These are phyloP conservation scores for Cicer yamashitae DNA, from an alignment of 306 rosid genomes.

Conservation along the genomic window DNA sequence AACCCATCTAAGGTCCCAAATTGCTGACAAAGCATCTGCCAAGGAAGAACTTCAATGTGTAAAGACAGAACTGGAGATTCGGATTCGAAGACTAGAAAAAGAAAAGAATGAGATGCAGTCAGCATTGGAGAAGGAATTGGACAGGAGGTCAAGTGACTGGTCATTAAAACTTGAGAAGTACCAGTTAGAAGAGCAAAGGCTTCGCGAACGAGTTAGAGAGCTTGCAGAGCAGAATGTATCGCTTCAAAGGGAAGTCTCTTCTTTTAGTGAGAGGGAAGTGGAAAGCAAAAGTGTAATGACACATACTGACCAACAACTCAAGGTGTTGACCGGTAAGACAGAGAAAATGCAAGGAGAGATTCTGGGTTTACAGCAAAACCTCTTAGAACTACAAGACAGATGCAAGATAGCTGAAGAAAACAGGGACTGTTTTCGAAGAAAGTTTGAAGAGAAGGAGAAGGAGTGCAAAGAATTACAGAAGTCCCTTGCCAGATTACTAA, in stretches of 20 bases:
- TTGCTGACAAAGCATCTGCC: constrained; percentile 73
- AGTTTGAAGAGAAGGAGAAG: constrained; percentile 76
- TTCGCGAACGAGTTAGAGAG: constrained; percentile 95
- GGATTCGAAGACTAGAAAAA: constrained; percentile 69
- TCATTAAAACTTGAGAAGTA: constrained; percentile 87
- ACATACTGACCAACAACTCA: constrained; percentile 64
- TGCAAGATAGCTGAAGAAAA: constrained; percentile 64
- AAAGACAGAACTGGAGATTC: constrained; percentile 67
- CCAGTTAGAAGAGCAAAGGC: constrained; percentile 87
- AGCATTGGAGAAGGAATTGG: constrained; percentile 87
- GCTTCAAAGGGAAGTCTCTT: constrained; percentile 87
- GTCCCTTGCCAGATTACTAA: constrained; percentile 71
- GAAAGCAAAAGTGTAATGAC: constrained; percentile 62
- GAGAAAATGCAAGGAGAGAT: constrained; percentile 66
- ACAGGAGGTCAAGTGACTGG: constrained; percentile 98
- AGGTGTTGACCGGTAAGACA: constrained; percentile 59
- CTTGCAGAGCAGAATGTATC: constrained; percentile 98
- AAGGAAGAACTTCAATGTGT: constrained; percentile 68
- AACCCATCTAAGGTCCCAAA: constrained; percentile 71
- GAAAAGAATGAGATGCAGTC: constrained; percentile 90
- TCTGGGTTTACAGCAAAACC: constrained; percentile 59
- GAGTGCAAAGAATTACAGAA: constrained; percentile 86
- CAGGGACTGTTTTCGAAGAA: constrained; percentile 59
- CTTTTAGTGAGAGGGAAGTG: constrained; percentile 69
- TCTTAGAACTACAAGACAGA: constrained; percentile 69